Evolutionary conservation across 257 asterid species (phyloP).

Genomic region (Knoxia roxburghii): DNA sequence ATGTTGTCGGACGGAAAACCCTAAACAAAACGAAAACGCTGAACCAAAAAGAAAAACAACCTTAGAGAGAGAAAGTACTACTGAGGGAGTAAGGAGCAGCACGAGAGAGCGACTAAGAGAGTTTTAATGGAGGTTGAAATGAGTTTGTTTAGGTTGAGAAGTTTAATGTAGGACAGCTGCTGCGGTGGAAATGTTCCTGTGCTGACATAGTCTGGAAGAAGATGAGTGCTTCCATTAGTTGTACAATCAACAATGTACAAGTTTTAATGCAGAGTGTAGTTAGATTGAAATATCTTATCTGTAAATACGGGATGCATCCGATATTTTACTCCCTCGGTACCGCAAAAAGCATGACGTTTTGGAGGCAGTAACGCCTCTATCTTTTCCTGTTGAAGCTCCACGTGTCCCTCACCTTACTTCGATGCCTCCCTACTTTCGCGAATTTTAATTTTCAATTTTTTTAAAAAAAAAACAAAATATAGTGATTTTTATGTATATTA

Average conservation of each 20-base stretch:
- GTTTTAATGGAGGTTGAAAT: not conserved
- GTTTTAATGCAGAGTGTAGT: not conserved
- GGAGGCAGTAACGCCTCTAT: not conserved
- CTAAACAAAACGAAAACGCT: not conserved
- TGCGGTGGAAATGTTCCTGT: not conserved
- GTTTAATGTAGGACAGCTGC: constrained; percentile 16
- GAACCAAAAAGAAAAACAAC: not conserved
- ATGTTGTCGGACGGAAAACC: too few species aligned
- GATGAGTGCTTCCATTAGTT: not conserved
- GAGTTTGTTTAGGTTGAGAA: too few species aligned
- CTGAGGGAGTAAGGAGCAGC: not conserved
- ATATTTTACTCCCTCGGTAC: not conserved
- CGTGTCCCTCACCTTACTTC: constrained; percentile 1
- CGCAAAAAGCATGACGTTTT: not conserved
- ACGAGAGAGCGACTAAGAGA: not conserved
- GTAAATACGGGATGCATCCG: not conserved
- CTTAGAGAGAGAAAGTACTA: not conserved
- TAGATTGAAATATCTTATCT: not conserved
- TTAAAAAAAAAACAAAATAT: too few species aligned
- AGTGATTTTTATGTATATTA: too few species aligned
- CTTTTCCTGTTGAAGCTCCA: not conserved
- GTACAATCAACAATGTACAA: not conserved
- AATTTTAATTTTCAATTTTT: too few species aligned
- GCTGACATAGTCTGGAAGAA: too few species aligned
- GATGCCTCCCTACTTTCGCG: not conserved